Base-by-base conservation (phyloP, 2,329 filamentous ascomycete species). In the Ceratocystis albifundus region DNA sequence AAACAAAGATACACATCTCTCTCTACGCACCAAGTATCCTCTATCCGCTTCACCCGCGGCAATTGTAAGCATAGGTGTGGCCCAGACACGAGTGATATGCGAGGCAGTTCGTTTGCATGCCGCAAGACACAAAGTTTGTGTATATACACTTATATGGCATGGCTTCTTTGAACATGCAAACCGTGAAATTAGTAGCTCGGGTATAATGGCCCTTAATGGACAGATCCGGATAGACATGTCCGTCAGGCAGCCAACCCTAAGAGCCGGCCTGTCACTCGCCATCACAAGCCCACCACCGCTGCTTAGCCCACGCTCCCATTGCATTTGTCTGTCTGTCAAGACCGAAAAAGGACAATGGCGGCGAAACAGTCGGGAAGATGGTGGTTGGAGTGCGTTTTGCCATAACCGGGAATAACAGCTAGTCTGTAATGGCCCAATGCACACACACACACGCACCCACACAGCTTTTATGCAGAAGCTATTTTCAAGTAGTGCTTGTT, bases 401-500 rank as follows among this genome's bases (percentile, higher is more conserved):
- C 48, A 53, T 53, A 53, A 53, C 25, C 48, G 25, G 48, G 25
- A 53, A 53, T 53, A 25, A 20, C 2, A 53, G 10, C 32, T 20
- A 53, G 20, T 53, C 48, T 12, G 25, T 8, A 50, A 25, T 3
- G 22, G 12, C 48, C 48, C 48, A 50, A 50, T 7, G 48, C 48
- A 25, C 22, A 22, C 15, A n/a, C n/a, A n/a, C n/a, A n/a, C n/a
- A n/a, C n/a, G n/a, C n/a, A n/a, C n/a, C n/a, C n/a, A n/a, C n/a
- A n/a, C n/a, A n/a, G n/a, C 22, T 53, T 28, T 59, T 59, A 59
- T 59, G 53, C 53, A 36, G 28, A 32, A 12, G 5, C n/a, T 59
- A 59, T 59, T 59, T 59, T 59, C 53, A 59, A 32, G 15, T 17
- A n/a, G 25, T 17, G 53, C 28, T 36, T 30, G 53, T 36, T 59